phyloP scores from a whole-genome alignment of 2,329 filamentous ascomycete genomes.

The Lasiodiplodia citricola region DNA sequence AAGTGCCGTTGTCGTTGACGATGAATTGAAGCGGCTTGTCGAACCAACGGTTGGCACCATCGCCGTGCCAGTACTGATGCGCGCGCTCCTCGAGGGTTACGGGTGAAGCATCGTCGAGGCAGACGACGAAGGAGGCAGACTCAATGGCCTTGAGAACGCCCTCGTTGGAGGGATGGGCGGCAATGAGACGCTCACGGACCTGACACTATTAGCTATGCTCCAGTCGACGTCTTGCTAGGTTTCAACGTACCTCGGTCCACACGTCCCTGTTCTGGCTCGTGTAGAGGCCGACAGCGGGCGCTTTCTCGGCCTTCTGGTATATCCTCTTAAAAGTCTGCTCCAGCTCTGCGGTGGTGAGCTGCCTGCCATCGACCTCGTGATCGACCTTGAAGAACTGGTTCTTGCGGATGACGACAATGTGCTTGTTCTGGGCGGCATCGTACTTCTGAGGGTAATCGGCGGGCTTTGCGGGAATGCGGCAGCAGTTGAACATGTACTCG shows the following conservation, averaged over 20 bases:
- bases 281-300: constrained; percentile 78
- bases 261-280: constrained; percentile 93
- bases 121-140: constrained; percentile 87
- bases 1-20: constrained; percentile 95
- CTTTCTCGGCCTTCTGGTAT: constrained; percentile 76
- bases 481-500: constrained; percentile 98
- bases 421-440: constrained; percentile 73
- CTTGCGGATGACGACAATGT: constrained; percentile 90
- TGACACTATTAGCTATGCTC: constrained; percentile 27
- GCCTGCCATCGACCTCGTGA: constrained; percentile 79
- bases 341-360: constrained; percentile 86
- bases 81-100: constrained; percentile 95
- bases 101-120: constrained; percentile 87
- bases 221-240: neutral
- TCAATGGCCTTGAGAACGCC: constrained; percentile 81
- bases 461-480: constrained; percentile 80
- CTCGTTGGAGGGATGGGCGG: constrained; percentile 79
- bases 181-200: constrained; percentile 73
- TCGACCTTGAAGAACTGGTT: constrained; percentile 96
- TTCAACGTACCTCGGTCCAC: constrained; percentile 73
- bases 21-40: constrained; percentile 99
- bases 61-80: constrained; percentile 97
- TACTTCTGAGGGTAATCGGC: constrained; percentile 86
- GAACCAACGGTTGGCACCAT: constrained; percentile 94
- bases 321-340: constrained; percentile 87